Evolutionary conservation across 2,329 filamentous ascomycete genomes (phyloP).

Genomic region (Bipolaris zeicola): DNA sequence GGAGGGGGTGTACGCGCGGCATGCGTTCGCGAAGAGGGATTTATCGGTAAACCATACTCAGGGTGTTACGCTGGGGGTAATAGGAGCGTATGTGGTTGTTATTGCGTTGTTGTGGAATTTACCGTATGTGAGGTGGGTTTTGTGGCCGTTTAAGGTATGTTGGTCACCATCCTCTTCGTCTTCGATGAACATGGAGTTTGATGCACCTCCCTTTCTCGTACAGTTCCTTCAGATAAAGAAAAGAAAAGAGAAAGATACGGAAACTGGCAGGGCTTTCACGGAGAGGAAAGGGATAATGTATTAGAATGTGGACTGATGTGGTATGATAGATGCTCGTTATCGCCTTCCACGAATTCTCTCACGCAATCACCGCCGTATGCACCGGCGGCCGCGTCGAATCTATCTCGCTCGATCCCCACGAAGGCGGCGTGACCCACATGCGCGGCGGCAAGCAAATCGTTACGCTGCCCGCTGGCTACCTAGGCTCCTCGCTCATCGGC

Average conservation of each 20-base stretch:
- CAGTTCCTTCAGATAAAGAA: no score
- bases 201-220: no score
- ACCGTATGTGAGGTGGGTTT: slow-evolving; percentile 72
- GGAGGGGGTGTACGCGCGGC: slow-evolving; percentile 15
- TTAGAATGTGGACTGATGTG: no score
- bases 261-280: no score
- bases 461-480: slow-evolving; percentile 77
- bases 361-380: slow-evolving; percentile 72
- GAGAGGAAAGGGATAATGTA: no score
- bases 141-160: slow-evolving; percentile 80
- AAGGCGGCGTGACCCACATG: slow-evolving; percentile 81
- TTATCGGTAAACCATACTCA: slow-evolving; percentile 71
- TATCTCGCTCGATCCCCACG: slow-evolving; percentile 74
- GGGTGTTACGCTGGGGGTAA: slow-evolving; percentile 71
- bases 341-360: slow-evolving; percentile 79
- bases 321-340: slow-evolving; percentile 62
- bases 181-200: no score
- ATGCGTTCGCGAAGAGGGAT: slow-evolving; percentile 56
- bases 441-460: slow-evolving; percentile 71
- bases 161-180: neutral
- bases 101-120: slow-evolving; percentile 82
- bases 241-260: no score
- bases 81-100: slow-evolving; percentile 71
- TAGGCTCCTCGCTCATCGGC: slow-evolving; percentile 77
- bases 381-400: slow-evolving; percentile 76